Evolutionary conservation across 2,329 filamentous ascomycete species (phyloP).

Genomic region (Fusarium multiceps): DNA sequence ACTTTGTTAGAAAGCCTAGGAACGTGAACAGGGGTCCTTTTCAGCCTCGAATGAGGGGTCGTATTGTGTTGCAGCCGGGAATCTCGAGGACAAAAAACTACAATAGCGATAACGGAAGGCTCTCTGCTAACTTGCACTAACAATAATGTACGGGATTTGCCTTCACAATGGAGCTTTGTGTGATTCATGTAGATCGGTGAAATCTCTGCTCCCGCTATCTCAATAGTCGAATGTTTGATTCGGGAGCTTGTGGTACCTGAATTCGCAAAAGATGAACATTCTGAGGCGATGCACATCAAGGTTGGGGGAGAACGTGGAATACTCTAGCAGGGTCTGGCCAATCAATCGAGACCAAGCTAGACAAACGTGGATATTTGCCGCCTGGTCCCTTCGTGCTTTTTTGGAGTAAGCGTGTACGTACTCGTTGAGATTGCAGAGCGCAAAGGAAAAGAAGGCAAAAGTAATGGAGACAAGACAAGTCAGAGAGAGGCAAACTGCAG

Average conservation of each 20-base stretch:
- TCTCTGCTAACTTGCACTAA: background rate
- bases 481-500: constrained; percentile 24
- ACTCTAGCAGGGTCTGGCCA: constrained; percentile 40
- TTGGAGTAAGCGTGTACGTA: constrained; percentile 35
- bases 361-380: constrained; percentile 31
- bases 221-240: constrained; percentile 26
- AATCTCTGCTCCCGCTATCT: constrained; percentile 14
- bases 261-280: constrained; percentile 27
- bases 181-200: constrained; percentile 25
- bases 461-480: background rate
- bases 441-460: background rate
- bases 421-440: background rate
- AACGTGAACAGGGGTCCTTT: constrained; percentile 31
- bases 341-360: constrained; percentile 30
- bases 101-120: background rate
- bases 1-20: constrained; percentile 37
- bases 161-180: constrained; percentile 4
- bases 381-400: constrained; percentile 31
- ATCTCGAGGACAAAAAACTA: constrained; percentile 7
- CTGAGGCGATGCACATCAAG: constrained; percentile 31
- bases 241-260: constrained; percentile 34
- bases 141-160: background rate
- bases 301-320: constrained; percentile 37
- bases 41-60: constrained; percentile 40
- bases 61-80: background rate